Percentiles rank a stretch among this genome's conserved stretches.
Evolutionary conservation across 768 basidiomycete species (phyloP).

Genomic region (Lepiota venenata): DNA sequence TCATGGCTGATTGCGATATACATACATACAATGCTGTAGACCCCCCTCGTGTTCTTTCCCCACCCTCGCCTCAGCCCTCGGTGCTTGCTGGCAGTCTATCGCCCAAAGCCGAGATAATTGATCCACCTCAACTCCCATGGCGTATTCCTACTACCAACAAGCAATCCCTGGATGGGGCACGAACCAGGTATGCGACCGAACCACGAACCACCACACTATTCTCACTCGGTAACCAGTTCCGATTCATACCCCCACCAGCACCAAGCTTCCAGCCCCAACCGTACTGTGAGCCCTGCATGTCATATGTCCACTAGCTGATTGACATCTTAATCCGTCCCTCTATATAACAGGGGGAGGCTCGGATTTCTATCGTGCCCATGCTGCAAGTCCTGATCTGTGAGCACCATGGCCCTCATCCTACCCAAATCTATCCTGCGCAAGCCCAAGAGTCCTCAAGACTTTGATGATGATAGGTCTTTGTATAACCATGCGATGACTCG

Average conservation of each 20-base stretch:
- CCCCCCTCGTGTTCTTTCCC: too few relatives aligned
- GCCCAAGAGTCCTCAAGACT: slow-evolving; percentile 27
- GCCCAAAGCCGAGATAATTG: background rate
- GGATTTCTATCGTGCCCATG: slow-evolving; percentile 66
- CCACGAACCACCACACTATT: background rate
- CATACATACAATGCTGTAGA: too few relatives aligned
- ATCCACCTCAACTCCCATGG: slow-evolving; percentile 26
- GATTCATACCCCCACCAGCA: slow-evolving; percentile 38
- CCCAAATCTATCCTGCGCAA: slow-evolving; percentile 3
- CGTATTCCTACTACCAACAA: slow-evolving; percentile 42
- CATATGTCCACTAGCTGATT: slow-evolving; percentile 8
- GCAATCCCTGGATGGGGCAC: slow-evolving; percentile 47
- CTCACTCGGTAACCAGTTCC: slow-evolving; percentile 27
- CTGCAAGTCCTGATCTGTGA: slow-evolving; percentile 54
- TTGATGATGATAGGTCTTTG: slow-evolving; percentile 42
- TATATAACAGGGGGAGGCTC: slow-evolving; percentile 50
- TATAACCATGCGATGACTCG: slow-evolving; percentile 51
- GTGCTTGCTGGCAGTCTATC: too few relatives aligned
- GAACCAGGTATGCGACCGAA: slow-evolving; percentile 26
- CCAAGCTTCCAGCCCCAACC: slow-evolving; percentile 46
- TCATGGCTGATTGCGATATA: too few relatives aligned
- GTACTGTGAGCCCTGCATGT: slow-evolving; percentile 38
- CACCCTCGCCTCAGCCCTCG: background rate
- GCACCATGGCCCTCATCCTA: slow-evolving; percentile 21
- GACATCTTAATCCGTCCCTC: background rate